Percentiles rank a stretch among this genome's conserved stretches.
Conservation (phyloP, 2,329 filamentous ascomycete species). For the Aspergillus quadrilineatus region DNA sequence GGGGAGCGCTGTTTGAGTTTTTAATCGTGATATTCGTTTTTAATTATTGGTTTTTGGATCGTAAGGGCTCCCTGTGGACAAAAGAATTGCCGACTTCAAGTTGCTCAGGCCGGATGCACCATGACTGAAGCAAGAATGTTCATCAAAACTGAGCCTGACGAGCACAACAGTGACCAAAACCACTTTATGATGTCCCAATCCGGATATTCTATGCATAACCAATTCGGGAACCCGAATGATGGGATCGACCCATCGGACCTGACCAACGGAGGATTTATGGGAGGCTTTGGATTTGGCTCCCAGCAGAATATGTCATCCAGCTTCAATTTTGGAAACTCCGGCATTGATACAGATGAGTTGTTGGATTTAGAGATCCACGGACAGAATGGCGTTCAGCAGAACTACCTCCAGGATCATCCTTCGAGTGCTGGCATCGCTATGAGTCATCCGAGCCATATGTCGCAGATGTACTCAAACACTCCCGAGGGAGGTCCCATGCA, state of each 20-base stretch:
- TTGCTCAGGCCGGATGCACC: slow-evolving; percentile 19
- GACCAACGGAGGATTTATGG: slow-evolving; percentile 53
- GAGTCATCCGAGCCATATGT: slow-evolving; percentile 68
- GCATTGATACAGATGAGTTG: slow-evolving; percentile 85
- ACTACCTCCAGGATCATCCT: slow-evolving; percentile 53
- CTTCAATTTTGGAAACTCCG: slow-evolving; percentile 74
- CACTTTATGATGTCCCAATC: slow-evolving; percentile 51
- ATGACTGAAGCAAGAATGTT: slow-evolving; percentile 61
- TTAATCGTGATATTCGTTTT: neutral
- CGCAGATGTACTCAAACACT: slow-evolving; percentile 78
- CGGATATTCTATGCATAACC: slow-evolving; percentile 54
- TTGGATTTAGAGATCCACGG: slow-evolving; percentile 60
- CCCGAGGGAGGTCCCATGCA: slow-evolving; percentile 90
- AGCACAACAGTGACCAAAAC: slow-evolving; percentile 56
- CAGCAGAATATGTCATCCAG: slow-evolving; percentile 66
- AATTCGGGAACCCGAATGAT: slow-evolving; percentile 55
- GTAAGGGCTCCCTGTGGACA: slow-evolving; percentile 23
- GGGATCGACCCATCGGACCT: slow-evolving; percentile 84
- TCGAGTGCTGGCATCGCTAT: slow-evolving; percentile 55
- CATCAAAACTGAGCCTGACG: slow-evolving; percentile 68
- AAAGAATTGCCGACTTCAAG: slow-evolving; percentile 11
- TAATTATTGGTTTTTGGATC: slow-evolving; percentile 14
- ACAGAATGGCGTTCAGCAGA: slow-evolving; percentile 39
- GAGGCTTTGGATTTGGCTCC: slow-evolving; percentile 58
- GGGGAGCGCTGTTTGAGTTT: neutral